A percentile compares a stretch with the other conserved stretches of the same genome.
phyloP scores from a whole-genome alignment of 1,284 basidiomycete species.

The Puccinia triticina region DNA sequence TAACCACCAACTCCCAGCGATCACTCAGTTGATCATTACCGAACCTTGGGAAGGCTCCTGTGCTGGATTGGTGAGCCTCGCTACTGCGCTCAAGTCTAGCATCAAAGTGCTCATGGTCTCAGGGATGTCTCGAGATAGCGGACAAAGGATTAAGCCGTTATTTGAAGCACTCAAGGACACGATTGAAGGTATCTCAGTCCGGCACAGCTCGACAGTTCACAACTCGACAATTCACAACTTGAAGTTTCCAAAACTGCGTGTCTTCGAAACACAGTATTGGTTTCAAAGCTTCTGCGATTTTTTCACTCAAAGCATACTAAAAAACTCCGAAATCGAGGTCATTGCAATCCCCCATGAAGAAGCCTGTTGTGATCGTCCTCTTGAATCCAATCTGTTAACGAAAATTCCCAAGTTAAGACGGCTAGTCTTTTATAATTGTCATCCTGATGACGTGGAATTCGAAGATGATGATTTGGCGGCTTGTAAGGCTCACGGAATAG shows the following conservation, averaged over 20 bases:
- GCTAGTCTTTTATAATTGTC: no score
- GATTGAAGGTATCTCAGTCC: slow-evolving; percentile 36
- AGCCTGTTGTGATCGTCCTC: no score
- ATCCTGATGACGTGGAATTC: background rate
- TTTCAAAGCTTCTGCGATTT: background rate
- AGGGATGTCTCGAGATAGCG: background rate
- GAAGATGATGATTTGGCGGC: background rate
- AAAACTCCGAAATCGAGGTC: background rate
- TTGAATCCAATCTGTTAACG: no score
- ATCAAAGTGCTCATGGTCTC: slow-evolving; percentile 23
- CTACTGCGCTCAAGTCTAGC: slow-evolving; percentile 28
- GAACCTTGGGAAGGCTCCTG: background rate
- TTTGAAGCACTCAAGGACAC: slow-evolving; percentile 15
- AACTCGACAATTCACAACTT: no score
- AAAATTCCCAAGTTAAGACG: no score
- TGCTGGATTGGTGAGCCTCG: background rate
- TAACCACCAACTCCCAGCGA: background rate
- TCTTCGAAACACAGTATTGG: slow-evolving; percentile 20
- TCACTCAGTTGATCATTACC: slow-evolving; percentile 28
- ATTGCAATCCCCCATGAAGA: slow-evolving; percentile 28
- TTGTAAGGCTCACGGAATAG: background rate
- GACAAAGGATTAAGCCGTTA: slow-evolving; percentile 9
- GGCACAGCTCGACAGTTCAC: no score
- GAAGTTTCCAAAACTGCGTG: slow-evolving; percentile 28
- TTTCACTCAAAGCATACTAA: slow-evolving; percentile 7